Evolutionary conservation across 2,329 filamentous ascomycete genomes (phyloP).

Genomic region (Cladophialophora immunda): DNA sequence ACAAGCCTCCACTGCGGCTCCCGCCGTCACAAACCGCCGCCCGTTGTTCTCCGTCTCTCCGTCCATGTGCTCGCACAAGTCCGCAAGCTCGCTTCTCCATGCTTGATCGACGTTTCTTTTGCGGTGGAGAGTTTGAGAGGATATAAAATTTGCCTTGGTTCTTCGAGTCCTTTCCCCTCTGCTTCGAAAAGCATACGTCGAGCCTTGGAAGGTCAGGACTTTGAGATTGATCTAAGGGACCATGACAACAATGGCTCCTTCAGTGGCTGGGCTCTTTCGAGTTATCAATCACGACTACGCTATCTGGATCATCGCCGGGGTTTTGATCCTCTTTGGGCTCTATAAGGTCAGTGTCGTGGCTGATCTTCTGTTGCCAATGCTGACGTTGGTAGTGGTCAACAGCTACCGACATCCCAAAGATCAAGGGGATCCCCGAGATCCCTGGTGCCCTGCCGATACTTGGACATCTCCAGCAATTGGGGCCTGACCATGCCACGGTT

Average conservation of each 20-base stretch:
- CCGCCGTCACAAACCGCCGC: constrained; percentile 7
- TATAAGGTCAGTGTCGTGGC: constrained; percentile 27
- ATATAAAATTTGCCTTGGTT: constrained; percentile 16
- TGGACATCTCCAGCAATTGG: constrained; percentile 66
- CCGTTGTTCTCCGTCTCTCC: constrained; percentile 26
- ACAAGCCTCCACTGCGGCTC: constrained; percentile 15
- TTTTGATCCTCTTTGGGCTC: constrained; percentile 26
- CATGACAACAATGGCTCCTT: constrained; percentile 12
- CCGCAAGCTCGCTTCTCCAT: constrained; percentile 26
- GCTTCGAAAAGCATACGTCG: neutral
- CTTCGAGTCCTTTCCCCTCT: neutral
- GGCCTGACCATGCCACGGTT: constrained; percentile 61
- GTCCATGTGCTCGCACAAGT: constrained; percentile 26
- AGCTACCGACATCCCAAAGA: constrained; percentile 62
- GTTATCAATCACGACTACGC: constrained; percentile 30
- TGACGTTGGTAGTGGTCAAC: constrained; percentile 33
- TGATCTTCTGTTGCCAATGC: neutral
- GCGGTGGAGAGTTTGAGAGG: constrained; percentile 1
- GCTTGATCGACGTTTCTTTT: constrained; percentile 19
- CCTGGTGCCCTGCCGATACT: constrained; percentile 64
- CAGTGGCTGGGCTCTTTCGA: constrained; percentile 26
- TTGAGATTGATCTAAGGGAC: neutral
- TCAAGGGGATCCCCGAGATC: constrained; percentile 66
- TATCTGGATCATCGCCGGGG: constrained; percentile 26
- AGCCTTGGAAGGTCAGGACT: neutral